A percentile compares a stretch with the other conserved stretches of the same genome.
phyloP scores from a whole-genome alignment of 371 early-diverging fungal genomes.

The Fennellomyces sp. region DNA sequence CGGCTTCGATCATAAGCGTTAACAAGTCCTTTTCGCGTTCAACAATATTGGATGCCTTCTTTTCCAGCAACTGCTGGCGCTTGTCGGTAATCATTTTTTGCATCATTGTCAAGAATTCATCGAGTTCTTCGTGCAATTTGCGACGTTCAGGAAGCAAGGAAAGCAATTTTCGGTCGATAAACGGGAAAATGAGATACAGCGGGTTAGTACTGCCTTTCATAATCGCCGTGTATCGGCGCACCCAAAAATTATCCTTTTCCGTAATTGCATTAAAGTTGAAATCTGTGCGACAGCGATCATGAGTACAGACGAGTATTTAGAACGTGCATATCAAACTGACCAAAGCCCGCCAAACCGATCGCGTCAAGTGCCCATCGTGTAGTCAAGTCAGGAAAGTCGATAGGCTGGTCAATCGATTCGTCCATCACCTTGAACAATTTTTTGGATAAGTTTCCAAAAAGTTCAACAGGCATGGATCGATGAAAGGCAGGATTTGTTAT shows the following conservation, averaged over 20 bases:
- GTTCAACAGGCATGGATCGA: conserved; percentile 35
- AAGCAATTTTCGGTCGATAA: background rate
- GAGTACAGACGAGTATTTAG: background rate
- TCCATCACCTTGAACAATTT: conserved; percentile 20
- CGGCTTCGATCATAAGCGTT: conserved; percentile 46
- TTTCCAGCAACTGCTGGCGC: conserved; percentile 19
- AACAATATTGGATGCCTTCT: background rate
- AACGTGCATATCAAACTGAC: background rate
- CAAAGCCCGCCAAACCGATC: conserved; percentile 37
- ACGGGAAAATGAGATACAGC: conserved; percentile 7
- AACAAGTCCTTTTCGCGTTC: conserved; percentile 49
- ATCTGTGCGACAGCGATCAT: background rate
- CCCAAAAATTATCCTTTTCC: conserved; percentile 17
- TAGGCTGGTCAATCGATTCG: background rate
- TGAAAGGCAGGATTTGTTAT: conserved; percentile 48
- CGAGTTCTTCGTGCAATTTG: background rate
- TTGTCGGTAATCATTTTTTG: conserved; percentile 38
- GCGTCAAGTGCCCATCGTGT: conserved; percentile 35
- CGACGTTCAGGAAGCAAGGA: conserved; percentile 24
- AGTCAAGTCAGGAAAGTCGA: conserved; percentile 1
- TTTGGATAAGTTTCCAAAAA: conserved; percentile 28
- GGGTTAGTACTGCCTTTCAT: conserved; percentile 3
- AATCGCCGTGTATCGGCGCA: conserved; percentile 9
- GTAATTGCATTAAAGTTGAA: conserved; percentile 21
- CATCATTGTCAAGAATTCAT: conserved; percentile 30